phyloP scores from a whole-genome alignment of 129 eudicot genomes.

The Saussurea involucrata region DNA sequence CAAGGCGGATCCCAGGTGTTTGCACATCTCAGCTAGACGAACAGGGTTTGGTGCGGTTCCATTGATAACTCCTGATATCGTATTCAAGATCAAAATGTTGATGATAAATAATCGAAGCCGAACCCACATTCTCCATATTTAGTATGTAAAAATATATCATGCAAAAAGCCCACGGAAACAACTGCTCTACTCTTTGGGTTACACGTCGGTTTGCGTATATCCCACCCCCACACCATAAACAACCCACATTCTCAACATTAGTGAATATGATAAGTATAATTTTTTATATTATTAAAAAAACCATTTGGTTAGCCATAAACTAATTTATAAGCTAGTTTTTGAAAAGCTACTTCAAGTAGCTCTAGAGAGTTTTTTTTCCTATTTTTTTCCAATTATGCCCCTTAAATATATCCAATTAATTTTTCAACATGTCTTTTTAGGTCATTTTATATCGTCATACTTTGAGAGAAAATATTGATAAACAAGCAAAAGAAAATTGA shows the following conservation, averaged over 20 bases:
- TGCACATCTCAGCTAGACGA: slow-evolving; percentile 79
- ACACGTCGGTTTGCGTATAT: not conserved
- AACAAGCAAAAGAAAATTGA: slow-evolving; percentile 6
- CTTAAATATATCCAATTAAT: not conserved
- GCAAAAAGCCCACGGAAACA: not conserved
- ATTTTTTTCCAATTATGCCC: not conserved
- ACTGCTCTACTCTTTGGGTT: not conserved
- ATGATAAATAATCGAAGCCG: not conserved
- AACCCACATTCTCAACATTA: not conserved
- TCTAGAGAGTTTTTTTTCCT: too few species aligned
- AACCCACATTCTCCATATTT: not conserved
- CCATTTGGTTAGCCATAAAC: not conserved
- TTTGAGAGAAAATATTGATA: not conserved
- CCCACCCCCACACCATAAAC: not conserved
- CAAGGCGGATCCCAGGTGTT: slow-evolving; percentile 65
- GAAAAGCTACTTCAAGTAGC: not conserved
- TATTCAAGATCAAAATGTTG: not conserved
- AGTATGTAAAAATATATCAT: not conserved
- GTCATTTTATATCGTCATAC: not conserved
- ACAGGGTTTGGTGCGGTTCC: slow-evolving; percentile 98
- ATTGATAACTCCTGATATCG: slow-evolving; percentile 75
- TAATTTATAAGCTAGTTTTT: not conserved
- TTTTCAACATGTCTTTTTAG: not conserved
- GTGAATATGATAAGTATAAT: not conserved
- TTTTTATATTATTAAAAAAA: not conserved